Evolutionary conservation across 345 rosid genomes (phyloP).

Genomic region (Trapa incisa): DNA sequence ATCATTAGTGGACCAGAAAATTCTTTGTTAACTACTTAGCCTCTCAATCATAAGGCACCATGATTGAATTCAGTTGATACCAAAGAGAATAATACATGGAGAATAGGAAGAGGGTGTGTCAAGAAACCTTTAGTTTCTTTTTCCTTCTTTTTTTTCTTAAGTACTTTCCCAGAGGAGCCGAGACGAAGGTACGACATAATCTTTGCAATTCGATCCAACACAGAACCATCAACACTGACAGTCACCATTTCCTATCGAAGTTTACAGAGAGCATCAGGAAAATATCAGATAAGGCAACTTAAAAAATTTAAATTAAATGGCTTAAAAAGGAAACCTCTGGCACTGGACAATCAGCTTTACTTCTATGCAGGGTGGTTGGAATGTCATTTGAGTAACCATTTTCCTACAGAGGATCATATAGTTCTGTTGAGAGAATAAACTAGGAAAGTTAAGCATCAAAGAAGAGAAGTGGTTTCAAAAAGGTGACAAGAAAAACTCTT

Average conservation of each 20-base stretch:
- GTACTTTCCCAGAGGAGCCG: constrained; percentile 97
- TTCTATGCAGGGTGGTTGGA: constrained; percentile 93
- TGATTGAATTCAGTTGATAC: not conserved
- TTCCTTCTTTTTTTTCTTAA: constrained; percentile 97
- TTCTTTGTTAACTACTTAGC: not conserved
- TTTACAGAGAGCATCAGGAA: constrained; percentile 11
- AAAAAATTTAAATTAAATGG: constrained; percentile 3
- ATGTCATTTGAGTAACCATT: constrained; percentile 82
- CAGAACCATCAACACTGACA: constrained; percentile 87
- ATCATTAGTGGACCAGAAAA: not conserved
- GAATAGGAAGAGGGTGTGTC: not conserved
- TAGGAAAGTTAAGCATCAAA: not conserved
- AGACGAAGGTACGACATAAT: constrained; percentile 97
- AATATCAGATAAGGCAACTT: constrained; percentile 12
- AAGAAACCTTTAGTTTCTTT: constrained; percentile 59
- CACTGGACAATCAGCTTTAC: constrained; percentile 93
- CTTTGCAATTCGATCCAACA: constrained; percentile 90
- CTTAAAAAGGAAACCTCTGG: constrained; percentile 45
- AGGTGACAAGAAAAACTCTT: not conserved
- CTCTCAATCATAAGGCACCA: not conserved
- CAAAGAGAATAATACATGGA: not conserved
- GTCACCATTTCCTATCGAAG: constrained; percentile 74
- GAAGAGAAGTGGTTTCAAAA: not conserved
- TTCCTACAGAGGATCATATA: constrained; percentile 32
- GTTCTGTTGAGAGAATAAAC: not conserved